These are phyloP conservation scores for Flaveria bidentis DNA, from an alignment of 129 eudicot genomes.

Conservation along the genomic window DNA sequence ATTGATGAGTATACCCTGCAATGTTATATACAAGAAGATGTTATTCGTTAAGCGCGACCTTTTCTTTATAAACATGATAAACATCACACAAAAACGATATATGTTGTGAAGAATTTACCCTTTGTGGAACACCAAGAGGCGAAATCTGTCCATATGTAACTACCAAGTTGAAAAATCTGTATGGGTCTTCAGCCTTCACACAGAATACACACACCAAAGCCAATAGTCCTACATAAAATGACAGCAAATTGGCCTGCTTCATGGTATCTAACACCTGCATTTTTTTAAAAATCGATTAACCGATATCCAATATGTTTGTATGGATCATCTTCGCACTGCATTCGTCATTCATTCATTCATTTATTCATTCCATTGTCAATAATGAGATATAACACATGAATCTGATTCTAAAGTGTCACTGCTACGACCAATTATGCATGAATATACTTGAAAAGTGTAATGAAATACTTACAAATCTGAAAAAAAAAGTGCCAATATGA, in stretches of 20 bases:
- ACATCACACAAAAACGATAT: not conserved
- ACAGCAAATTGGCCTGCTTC: slow-evolving; percentile 45
- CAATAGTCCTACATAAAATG: slow-evolving; percentile 55
- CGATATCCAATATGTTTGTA: no score
- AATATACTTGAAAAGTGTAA: no score
- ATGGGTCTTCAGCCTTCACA: slow-evolving; percentile 80
- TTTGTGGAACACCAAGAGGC: slow-evolving; percentile 74
- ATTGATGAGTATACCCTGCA: slow-evolving; percentile 79
- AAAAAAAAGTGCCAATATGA: not conserved
- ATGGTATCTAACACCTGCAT: slow-evolving; percentile 22
- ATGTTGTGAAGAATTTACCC: slow-evolving; percentile 41
- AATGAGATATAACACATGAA: no score
- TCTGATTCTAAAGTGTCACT: no score
- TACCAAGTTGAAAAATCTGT: slow-evolving; percentile 55
- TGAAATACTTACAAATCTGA: no score
- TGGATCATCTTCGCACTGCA: no score
- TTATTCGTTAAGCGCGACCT: not conserved
- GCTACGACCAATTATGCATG: no score
- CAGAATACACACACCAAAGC: slow-evolving; percentile 38
- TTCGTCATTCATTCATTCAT: no score
- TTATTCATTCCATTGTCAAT: no score
- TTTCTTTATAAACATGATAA: no score
- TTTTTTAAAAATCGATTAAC: no score
- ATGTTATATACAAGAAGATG: not conserved
- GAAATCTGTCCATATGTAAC: slow-evolving; percentile 60